A percentile compares a stretch with the other conserved stretches of the same genome.
Conservation (phyloP, 1,284 basidiomycete genomes). For the Ceratobasidium sp. region DNA sequence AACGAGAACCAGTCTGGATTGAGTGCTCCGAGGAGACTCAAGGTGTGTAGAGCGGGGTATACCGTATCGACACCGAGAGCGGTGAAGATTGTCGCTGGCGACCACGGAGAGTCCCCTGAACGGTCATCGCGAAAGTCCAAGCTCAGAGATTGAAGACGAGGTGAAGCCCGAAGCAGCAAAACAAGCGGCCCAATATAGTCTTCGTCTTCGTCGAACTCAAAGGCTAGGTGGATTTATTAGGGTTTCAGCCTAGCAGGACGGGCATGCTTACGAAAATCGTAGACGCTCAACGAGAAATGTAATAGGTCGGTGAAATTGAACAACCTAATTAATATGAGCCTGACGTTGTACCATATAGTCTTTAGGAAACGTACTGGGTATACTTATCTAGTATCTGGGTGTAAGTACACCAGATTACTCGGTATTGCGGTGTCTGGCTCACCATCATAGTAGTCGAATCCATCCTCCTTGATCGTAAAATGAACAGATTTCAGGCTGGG, state of each 20-base stretch:
- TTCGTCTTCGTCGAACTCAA: neutral
- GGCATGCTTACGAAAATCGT: neutral
- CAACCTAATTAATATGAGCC: neutral
- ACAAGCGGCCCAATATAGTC: neutral
- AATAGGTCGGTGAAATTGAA: neutral
- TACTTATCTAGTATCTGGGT: no score
- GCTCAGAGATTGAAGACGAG: neutral
- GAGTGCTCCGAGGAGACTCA: neutral
- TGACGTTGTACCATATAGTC: neutral
- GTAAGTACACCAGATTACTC: no score
- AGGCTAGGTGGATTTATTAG: neutral
- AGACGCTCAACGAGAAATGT: neutral
- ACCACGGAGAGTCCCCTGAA: neutral
- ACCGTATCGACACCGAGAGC: neutral
- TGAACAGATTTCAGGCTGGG: neutral
- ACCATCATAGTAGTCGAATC: neutral
- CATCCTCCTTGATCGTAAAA: neutral
- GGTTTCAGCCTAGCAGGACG: neutral
- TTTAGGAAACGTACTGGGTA: neutral
- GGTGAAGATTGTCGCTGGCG: neutral
- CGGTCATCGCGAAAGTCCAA: neutral
- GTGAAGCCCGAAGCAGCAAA: neutral
- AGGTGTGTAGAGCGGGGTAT: neutral
- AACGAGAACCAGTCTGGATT: neutral
- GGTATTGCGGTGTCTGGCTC: neutral